Evolutionary conservation across 306 rosid genomes (phyloP).

Genomic region (Hylodesmum podocarpum): DNA sequence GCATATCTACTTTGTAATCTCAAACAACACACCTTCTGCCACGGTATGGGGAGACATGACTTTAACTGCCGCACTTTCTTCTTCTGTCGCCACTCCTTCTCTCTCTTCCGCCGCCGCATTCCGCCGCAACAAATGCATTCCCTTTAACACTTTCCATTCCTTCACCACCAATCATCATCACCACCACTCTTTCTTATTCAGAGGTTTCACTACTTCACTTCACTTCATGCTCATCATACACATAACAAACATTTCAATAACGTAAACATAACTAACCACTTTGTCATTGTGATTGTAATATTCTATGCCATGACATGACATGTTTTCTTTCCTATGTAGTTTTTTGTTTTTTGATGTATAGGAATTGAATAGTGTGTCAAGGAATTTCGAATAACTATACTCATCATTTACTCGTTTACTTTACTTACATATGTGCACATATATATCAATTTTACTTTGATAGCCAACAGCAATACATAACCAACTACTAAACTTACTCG

Average conservation of each 20-base stretch:
- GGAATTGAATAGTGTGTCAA: too few species aligned
- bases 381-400: too few species aligned
- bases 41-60: conserved; percentile 74
- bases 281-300: too few species aligned
- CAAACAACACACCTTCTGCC: conserved; percentile 21
- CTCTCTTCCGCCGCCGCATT: conserved; percentile 23
- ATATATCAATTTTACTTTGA: too few species aligned
- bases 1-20: conserved; percentile 35
- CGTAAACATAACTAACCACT: background rate
- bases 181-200: conserved; percentile 39
- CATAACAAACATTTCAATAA: too few species aligned
- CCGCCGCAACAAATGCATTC: conserved; percentile 23
- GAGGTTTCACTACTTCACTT: conserved; percentile 42
- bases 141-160: conserved; percentile 9
- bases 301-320: background rate
- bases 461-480: too few species aligned
- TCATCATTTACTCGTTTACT: too few species aligned
- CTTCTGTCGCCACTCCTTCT: conserved; percentile 46
- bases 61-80: conserved; percentile 56
- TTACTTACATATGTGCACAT: too few species aligned
- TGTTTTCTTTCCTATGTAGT: background rate
- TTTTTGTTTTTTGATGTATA: too few species aligned
- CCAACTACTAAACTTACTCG: too few species aligned
- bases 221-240: background rate
- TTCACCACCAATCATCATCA: conserved; percentile 2